Conservation (phyloP, 2,329 filamentous ascomycete species). For the Xylaria arbuscula region DNA sequence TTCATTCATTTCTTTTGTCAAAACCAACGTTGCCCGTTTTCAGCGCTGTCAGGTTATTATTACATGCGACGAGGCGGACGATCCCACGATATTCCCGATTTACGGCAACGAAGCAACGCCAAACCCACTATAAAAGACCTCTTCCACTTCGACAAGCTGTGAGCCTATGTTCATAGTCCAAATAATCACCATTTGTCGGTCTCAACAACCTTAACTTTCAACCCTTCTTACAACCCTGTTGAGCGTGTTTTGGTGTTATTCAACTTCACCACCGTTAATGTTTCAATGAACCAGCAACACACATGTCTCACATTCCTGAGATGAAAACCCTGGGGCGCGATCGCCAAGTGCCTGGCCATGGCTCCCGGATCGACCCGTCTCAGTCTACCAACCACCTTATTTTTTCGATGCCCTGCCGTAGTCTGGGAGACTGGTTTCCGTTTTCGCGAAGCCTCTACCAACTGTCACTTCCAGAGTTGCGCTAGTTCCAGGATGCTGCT, state of each 20-base stretch:
- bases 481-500: slow-evolving; percentile 19
- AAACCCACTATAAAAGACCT: slow-evolving; percentile 35
- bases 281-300: slow-evolving; percentile 48
- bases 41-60: slow-evolving; percentile 45
- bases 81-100: slow-evolving; percentile 42
- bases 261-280: slow-evolving; percentile 45
- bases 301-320: slow-evolving; percentile 25
- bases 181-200: slow-evolving; percentile 38
- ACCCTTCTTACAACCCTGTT: slow-evolving; percentile 40
- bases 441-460: slow-evolving; percentile 24
- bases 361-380: slow-evolving; percentile 25
- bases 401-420: slow-evolving; percentile 31
- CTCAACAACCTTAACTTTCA: slow-evolving; percentile 45
- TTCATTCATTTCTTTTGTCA: slow-evolving; percentile 51
- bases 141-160: slow-evolving; percentile 39
- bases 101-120: slow-evolving; percentile 42
- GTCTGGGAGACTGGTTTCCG: slow-evolving; percentile 26
- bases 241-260: slow-evolving; percentile 47
- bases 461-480: slow-evolving; percentile 10
- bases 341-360: slow-evolving; percentile 18
- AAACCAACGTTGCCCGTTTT: slow-evolving; percentile 46
- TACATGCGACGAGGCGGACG: slow-evolving; percentile 48
- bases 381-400: slow-evolving; percentile 12
- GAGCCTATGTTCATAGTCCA: slow-evolving; percentile 34
- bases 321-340: slow-evolving; percentile 18